Percentiles rank a stretch among this genome's conserved stretches.
Conservation (phyloP, 306 rosid genomes). For the Hippophae tibetana region DNA sequence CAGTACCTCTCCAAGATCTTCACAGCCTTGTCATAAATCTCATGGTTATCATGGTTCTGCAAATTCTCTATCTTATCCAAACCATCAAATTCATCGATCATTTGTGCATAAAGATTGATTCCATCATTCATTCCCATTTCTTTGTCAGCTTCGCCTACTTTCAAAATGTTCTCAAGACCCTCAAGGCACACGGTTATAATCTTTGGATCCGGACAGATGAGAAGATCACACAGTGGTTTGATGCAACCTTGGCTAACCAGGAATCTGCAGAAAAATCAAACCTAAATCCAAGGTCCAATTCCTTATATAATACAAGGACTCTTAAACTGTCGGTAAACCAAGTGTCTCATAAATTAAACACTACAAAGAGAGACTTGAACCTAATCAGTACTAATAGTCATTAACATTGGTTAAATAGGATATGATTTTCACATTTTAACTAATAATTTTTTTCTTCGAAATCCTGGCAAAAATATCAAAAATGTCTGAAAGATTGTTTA, state of each 20-base stretch:
- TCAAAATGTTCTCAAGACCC: slow-evolving; percentile 56
- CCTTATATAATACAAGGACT: background rate
- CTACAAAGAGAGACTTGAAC: too few relatives aligned
- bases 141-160: slow-evolving; percentile 60
- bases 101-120: slow-evolving; percentile 37
- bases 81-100: slow-evolving; percentile 49
- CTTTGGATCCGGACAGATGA: slow-evolving; percentile 46
- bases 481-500: too few relatives aligned
- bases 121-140: slow-evolving; percentile 42
- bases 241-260: slow-evolving; percentile 52
- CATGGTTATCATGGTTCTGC: slow-evolving; percentile 48
- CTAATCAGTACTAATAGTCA: too few relatives aligned
- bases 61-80: slow-evolving; percentile 50
- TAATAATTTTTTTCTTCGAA: too few relatives aligned
- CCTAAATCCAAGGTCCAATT: slow-evolving; percentile 1
- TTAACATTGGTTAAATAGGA: too few relatives aligned
- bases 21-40: slow-evolving; percentile 60
- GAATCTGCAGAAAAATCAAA: slow-evolving; percentile 25
- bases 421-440: too few relatives aligned
- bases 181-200: slow-evolving; percentile 49
- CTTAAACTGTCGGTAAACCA: too few relatives aligned
- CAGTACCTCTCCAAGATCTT: slow-evolving; percentile 68
- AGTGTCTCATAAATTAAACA: background rate
- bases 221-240: slow-evolving; percentile 47
- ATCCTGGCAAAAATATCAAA: too few relatives aligned